Percentiles rank a stretch among this genome's conserved stretches.
Conservation (phyloP, 306 rosid species). For the Rosa persica region DNA sequence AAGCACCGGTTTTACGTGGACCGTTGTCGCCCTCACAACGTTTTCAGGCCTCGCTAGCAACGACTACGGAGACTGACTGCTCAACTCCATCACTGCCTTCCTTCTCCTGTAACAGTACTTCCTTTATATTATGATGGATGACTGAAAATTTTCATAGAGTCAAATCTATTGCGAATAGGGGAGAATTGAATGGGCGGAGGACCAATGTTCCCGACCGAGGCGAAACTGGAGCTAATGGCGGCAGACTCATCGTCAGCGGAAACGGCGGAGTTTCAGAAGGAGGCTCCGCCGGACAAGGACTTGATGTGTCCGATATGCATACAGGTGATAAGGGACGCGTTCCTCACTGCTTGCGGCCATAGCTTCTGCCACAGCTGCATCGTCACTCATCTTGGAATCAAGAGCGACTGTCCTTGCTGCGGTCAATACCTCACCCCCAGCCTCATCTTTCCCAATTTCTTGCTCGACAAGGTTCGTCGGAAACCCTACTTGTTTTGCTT, state of each 20-base stretch:
- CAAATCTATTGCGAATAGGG: neutral
- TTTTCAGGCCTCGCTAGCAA: neutral
- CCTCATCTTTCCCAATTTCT: conserved; percentile 64
- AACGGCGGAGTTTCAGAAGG: neutral
- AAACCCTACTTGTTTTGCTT: neutral
- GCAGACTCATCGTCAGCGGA: neutral
- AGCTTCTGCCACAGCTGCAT: conserved; percentile 82
- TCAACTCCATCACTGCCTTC: neutral
- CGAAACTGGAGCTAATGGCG: neutral
- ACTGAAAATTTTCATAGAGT: neutral
- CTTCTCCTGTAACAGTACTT: neutral
- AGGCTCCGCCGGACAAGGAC: conserved; percentile 45
- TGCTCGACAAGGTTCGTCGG: conserved; percentile 67
- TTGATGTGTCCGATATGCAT: conserved; percentile 80
- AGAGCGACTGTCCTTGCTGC: conserved; percentile 85
- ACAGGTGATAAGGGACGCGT: conserved; percentile 77
- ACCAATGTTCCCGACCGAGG: conserved; percentile 19
- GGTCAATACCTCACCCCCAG: conserved; percentile 53
- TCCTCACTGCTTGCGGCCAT: conserved; percentile 76
- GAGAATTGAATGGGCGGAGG: conserved; percentile 17
- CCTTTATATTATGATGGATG: neutral
- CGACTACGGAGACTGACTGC: neutral
- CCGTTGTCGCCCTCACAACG: conserved; percentile 35
- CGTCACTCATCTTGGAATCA: conserved; percentile 68
- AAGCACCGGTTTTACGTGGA: conserved; percentile 35